These are phyloP conservation scores for Fonsecaea multimorphosa DNA, from an alignment of 2,329 filamentous ascomycete species.

Conservation along the genomic window DNA sequence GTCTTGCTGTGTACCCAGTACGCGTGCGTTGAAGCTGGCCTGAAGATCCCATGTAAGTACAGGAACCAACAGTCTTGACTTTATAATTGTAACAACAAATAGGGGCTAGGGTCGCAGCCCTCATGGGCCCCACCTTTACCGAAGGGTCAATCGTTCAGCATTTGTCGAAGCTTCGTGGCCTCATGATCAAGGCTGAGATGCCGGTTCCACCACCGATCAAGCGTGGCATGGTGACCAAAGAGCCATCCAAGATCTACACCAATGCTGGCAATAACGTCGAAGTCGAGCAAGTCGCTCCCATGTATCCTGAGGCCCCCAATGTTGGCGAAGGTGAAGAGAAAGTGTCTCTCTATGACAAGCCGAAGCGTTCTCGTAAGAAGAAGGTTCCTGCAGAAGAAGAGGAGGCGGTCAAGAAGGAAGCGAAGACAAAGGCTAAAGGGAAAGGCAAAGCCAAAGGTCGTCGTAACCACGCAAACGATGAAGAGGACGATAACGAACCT, in stretches of 20 bases:
- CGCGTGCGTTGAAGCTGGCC: slow-evolving; percentile 46
- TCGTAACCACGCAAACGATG: slow-evolving; percentile 19
- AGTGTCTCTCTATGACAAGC: slow-evolving; percentile 17
- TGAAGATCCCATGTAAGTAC: slow-evolving; percentile 52
- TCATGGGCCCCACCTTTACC: slow-evolving; percentile 50
- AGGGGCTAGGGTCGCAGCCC: slow-evolving; percentile 46
- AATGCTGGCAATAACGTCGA: slow-evolving; percentile 18
- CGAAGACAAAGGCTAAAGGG: slow-evolving; percentile 7
- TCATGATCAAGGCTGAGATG: slow-evolving; percentile 42
- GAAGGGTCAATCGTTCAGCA: slow-evolving; percentile 56
- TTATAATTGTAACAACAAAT: slow-evolving; percentile 1
- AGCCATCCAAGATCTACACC: slow-evolving; percentile 36
- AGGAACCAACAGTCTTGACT: neutral
- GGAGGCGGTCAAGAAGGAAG: neutral
- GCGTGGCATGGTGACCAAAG: slow-evolving; percentile 42
- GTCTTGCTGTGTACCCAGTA: slow-evolving; percentile 52
- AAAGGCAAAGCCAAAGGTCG: slow-evolving; percentile 18
- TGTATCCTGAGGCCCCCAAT: slow-evolving; percentile 15
- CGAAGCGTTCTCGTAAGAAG: slow-evolving; percentile 5
- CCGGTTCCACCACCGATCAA: slow-evolving; percentile 50
- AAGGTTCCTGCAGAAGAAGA: neutral
- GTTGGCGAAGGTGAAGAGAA: slow-evolving; percentile 1
- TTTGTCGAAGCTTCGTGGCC: slow-evolving; percentile 51
- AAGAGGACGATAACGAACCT: slow-evolving; percentile 29
- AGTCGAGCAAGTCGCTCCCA: slow-evolving; percentile 14